A percentile compares a stretch with the other conserved stretches of the same genome.
These are phyloP conservation scores for Penicillium sp. DNA, from an alignment of 2,329 filamentous ascomycete species.

Conservation along the genomic window DNA sequence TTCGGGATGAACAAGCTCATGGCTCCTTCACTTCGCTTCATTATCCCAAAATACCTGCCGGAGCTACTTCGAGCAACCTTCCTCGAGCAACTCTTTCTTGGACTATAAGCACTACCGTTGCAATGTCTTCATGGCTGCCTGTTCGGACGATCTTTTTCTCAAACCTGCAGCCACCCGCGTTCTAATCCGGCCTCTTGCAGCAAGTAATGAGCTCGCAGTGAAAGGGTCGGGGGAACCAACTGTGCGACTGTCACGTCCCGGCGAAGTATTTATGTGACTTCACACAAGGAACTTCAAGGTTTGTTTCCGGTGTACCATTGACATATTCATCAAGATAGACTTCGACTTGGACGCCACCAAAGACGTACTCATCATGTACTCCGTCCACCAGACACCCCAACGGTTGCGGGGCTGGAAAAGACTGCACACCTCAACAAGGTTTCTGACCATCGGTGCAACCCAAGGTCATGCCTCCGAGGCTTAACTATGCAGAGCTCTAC, in stretches of 20 bases:
- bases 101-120: background rate
- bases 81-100: background rate
- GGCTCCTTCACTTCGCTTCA: background rate
- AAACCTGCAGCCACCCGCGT: slow-evolving; percentile 2
- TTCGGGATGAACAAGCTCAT: background rate
- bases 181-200: background rate
- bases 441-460: background rate
- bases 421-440: background rate
- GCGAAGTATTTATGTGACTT: background rate
- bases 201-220: background rate
- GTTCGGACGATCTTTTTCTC: background rate
- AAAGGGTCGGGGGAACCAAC: slow-evolving; percentile 1
- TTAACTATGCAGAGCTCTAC: background rate
- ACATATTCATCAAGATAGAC: background rate
- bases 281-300: background rate
- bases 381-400: background rate
- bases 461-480: background rate
- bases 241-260: background rate
- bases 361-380: background rate
- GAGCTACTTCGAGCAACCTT: background rate
- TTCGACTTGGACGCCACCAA: background rate
- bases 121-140: background rate
- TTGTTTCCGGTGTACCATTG: background rate
- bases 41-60: background rate
- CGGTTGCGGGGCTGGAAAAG: background rate